Base-by-base conservation (phyloP, 164 flowering plant genomes). In the Chloranthus sessilifolius region DNA sequence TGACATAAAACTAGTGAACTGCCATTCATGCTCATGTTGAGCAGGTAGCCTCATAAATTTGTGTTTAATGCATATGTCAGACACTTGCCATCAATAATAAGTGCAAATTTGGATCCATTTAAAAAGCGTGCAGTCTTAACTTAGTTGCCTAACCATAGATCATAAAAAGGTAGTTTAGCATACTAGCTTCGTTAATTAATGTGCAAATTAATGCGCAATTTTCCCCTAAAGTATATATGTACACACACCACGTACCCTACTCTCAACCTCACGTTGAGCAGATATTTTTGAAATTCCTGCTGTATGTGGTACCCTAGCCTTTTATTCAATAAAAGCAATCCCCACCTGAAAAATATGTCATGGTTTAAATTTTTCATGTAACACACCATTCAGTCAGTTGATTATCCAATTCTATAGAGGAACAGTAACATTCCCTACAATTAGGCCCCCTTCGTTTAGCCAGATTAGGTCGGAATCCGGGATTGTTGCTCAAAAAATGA, bases 51-150 rank as follows among this genome's bases (percentile, higher is more conserved):
- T 19, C 99, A 80, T 50, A 92, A 59, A 70, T 53, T 73, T 43
- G 95, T 91, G 47, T 92, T 97, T 47, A 92, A 57, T 50, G 97
- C 97, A 71, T 86, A 82, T 95, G 88, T 86, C 68, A 92, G 64
- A 70, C 99, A 88, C 64, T 86, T 92, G 50, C 99, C 99, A 75
- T 92, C 99, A 38, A 92, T 92, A n/a, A 92, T 68, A 43, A 92
- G 92, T 22, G 95, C 85, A 56, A 88, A 62, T 58, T 88, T 92
- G 53, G 77, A 71, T 52, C 81, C 79, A 56, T 70, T 79, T 41
- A 84, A 82, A 63, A 70, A 66, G 15, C 86, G 82, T 44, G 94
- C 99, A 67, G 81, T 74, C 68, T 84, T 95, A 56, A 86, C 94
- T 42, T 70, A 82, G 55, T 88, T 92, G 40, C 95, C 99, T 92